A percentile compares a stretch with the other conserved stretches of the same genome.
phyloP scores from a whole-genome alignment of 768 basidiomycete species.

The Pleurotus citrinopileatus region DNA sequence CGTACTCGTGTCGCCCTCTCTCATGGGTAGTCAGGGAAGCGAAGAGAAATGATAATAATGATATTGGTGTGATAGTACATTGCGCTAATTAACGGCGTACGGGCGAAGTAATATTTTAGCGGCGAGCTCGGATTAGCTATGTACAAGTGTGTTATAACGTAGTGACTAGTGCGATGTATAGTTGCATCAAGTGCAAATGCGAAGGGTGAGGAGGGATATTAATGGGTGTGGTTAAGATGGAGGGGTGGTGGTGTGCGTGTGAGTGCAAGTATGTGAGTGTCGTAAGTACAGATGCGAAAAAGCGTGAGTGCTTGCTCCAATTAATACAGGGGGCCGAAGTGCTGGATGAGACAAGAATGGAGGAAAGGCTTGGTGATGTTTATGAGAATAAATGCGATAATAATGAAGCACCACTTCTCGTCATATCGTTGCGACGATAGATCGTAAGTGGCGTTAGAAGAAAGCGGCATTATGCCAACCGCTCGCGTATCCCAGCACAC shows the following conservation, averaged over 20 bases:
- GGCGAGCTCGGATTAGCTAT: conserved; percentile 12
- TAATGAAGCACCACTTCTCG: conserved; percentile 5
- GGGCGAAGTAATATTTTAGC: conserved; percentile 1
- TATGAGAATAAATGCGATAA: not conserved
- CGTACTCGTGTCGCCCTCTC: not conserved
- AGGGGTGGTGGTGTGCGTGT: conserved; percentile 4
- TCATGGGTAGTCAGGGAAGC: not conserved
- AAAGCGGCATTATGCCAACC: conserved; percentile 8
- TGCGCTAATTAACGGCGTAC: conserved; percentile 4
- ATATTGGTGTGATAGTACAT: conserved; percentile 6
- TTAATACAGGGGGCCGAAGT: conserved; percentile 24
- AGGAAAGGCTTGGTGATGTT: not conserved
- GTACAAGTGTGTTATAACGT: conserved; percentile 11
- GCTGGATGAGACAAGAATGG: not conserved
- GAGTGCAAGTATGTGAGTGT: conserved; percentile 22
- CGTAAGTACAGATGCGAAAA: conserved; percentile 21
- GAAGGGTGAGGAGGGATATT: conserved; percentile 2
- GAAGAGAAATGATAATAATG: conserved; percentile 3
- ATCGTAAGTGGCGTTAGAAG: conserved; percentile 10
- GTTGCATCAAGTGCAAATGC: conserved; percentile 11
- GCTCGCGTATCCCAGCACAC: conserved; percentile 9
- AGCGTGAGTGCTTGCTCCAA: conserved; percentile 15
- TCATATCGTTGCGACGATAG: conserved; percentile 4
- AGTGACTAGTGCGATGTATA: conserved; percentile 9
- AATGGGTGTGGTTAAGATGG: conserved; percentile 1